Percentiles rank a stretch among this genome's conserved stretches.
These are phyloP conservation scores for Zygoascus tannicola DNA, from an alignment of 805 yeast genomes.

Conservation along the genomic window DNA sequence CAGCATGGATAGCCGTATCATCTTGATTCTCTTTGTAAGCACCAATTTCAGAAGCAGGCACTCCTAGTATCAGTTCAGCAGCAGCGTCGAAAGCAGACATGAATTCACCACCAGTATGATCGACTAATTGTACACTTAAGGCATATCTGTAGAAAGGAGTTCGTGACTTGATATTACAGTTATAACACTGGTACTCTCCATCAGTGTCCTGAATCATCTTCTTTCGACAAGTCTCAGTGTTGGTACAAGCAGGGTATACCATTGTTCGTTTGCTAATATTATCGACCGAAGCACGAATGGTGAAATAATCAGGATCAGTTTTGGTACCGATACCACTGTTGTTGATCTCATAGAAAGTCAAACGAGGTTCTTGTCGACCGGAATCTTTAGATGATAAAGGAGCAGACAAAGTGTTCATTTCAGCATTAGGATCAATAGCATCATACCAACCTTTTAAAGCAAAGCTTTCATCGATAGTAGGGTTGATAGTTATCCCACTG, in stretches of 20 bases:
- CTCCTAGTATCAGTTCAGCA: constrained; percentile 61
- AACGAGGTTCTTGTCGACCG: constrained; percentile 44
- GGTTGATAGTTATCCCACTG: constrained; percentile 68
- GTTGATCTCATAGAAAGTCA: constrained; percentile 56
- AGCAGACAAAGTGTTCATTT: constrained; percentile 42
- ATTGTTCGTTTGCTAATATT: constrained; percentile 59
- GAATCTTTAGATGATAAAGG: constrained; percentile 20
- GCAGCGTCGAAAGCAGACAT: constrained; percentile 78
- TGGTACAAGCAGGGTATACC: constrained; percentile 81
- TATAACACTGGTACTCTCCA: constrained; percentile 88
- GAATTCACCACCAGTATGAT: constrained; percentile 78
- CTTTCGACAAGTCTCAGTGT: constrained; percentile 62
- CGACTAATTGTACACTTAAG: constrained; percentile 66
- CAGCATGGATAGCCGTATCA: constrained; percentile 38
- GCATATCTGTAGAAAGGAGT: constrained; percentile 75
- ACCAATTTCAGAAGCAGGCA: constrained; percentile 54
- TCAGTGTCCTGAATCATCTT: constrained; percentile 68
- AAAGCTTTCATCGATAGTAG: constrained; percentile 84
- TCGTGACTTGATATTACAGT: constrained; percentile 62
- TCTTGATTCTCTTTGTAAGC: constrained; percentile 21
- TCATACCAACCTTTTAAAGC: constrained; percentile 93
- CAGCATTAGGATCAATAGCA: constrained; percentile 44
- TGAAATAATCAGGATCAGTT: constrained; percentile 74
- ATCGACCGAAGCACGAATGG: constrained; percentile 63
- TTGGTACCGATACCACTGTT: constrained; percentile 59